These are phyloP conservation scores for Penicillium paneum DNA, from an alignment of 2,329 filamentous ascomycete species.

Conservation along the genomic window DNA sequence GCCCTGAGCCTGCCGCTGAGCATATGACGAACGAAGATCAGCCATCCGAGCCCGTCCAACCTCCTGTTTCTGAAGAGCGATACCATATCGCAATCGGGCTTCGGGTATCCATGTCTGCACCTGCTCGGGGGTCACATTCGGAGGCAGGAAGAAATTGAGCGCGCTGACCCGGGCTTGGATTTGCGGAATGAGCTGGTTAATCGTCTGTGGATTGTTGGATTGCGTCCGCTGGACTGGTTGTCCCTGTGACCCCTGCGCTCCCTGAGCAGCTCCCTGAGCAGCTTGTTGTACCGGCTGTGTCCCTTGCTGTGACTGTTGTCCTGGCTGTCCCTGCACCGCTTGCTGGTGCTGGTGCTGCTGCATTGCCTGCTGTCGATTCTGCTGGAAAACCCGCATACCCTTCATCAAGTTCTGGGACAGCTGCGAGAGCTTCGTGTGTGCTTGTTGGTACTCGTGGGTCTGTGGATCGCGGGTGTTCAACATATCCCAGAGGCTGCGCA, in stretches of 20 bases:
- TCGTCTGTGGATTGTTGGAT: conserved; percentile 39
- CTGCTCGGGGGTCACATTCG: conserved; percentile 44
- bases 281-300: conserved; percentile 15
- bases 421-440: conserved; percentile 51
- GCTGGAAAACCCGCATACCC: conserved; percentile 48
- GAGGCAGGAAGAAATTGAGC: conserved; percentile 46
- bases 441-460: conserved; percentile 50
- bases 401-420: conserved; percentile 53
- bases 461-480: conserved; percentile 50
- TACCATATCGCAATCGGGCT: conserved; percentile 47
- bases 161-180: conserved; percentile 47
- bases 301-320: conserved; percentile 1
- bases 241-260: conserved; percentile 11
- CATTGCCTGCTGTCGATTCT: conserved; percentile 37
- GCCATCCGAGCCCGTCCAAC: conserved; percentile 43
- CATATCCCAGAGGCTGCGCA: conserved; percentile 54
- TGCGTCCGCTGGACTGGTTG: conserved; percentile 32
- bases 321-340: conserved; percentile 25
- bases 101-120: conserved; percentile 47
- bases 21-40: conserved; percentile 41
- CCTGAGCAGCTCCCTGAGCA: neutral
- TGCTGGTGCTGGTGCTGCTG: conserved; percentile 13
- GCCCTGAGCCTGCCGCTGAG: conserved; percentile 38
- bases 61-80: conserved; percentile 49
- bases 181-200: conserved; percentile 44